Percentiles rank a stretch among this genome's conserved stretches.
Evolutionary conservation across 257 asterid genomes (phyloP).

Genomic region (Datura wrightii): DNA sequence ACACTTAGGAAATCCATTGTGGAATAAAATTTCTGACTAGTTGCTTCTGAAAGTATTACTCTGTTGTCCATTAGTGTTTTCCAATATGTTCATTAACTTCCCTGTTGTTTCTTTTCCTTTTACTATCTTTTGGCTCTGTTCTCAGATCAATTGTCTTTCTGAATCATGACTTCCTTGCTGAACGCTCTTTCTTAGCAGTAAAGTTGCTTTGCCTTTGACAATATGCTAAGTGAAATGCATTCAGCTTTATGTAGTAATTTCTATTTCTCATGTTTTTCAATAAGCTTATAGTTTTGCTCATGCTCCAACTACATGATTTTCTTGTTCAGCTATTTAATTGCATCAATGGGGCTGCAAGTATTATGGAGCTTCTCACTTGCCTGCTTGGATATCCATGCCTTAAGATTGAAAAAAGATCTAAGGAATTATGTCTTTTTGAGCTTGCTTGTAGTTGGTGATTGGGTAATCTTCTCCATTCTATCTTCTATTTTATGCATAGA

Average conservation of each 20-base stretch:
- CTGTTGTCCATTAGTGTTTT: not conserved
- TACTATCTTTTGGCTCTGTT: not conserved
- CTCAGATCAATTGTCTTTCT: not conserved
- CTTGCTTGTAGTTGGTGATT: conserved; percentile 87
- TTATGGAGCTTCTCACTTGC: conserved; percentile 92
- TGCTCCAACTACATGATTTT: not conserved
- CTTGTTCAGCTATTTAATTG: conserved; percentile 79
- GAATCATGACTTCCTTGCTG: conserved; percentile 15
- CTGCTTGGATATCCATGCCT: conserved; percentile 84
- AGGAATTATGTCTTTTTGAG: conserved; percentile 67
- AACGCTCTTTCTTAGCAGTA: not conserved
- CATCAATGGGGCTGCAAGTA: conserved; percentile 95
- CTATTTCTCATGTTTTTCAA: not conserved
- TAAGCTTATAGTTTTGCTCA: not conserved
- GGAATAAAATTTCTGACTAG: not conserved
- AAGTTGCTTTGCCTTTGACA: conserved; percentile 18
- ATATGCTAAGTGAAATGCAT: not conserved
- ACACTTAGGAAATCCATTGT: not conserved
- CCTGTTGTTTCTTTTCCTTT: not conserved
- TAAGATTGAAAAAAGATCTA: conserved; percentile 77
- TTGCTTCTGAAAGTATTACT: not conserved
- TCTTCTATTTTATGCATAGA: conserved; percentile 19
- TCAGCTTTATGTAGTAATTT: not conserved
- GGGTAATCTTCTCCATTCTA: conserved; percentile 61
- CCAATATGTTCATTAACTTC: not conserved